Base-by-base conservation (phyloP, 2,329 filamentous ascomycete genomes). In the Fusarium sp. region DNA sequence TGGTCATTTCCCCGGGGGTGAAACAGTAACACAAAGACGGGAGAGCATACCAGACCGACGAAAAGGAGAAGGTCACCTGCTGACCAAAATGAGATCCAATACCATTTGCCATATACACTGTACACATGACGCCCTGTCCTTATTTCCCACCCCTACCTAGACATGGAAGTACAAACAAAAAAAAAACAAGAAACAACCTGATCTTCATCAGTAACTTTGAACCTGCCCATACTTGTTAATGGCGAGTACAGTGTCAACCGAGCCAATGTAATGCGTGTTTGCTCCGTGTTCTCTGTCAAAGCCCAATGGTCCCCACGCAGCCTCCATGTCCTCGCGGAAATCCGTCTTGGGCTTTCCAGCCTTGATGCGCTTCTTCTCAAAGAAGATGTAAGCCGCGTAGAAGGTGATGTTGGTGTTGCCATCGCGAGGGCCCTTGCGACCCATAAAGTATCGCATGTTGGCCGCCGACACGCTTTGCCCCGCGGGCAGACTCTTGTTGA, bases 351-450 rank as follows among this genome's bases (percentile, higher is more conserved):
- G 81, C 79, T 88, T 89, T 0, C 82, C 80, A 62, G 88, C 82
- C 75, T 84, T 84, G 63, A 91, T 79, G 18, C 89, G 81, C 73
- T 87, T 71, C 82, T 91, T 91, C 81, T 91, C 89, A 74, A 91
- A 91, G 78, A 86, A 90, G 22, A 89, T 84, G 75, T 91, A 91
- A 0, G 82, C 84, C 4, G 84, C 85, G 72, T 91, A 90, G 75
- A 86, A 91, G 2, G 87, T 81, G 10, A 74, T 72, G 62, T 82
- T 87, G 4, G 84, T 86, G 62, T 87, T 87, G 6, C 89, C 89
- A 3, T 82, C 81, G 11, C 80, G 81, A 0, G 84, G 66, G 0
- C 88, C 89, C 64, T 85, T 87, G 74, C 87, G 87, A 7, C 76
- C 77, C 60, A 89, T 83, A 73, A 91, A 91, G 42, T 83, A 81